Evolutionary conservation across 2,329 filamentous ascomycete species (phyloP).

Genomic region (Diaporthe sp.): DNA sequence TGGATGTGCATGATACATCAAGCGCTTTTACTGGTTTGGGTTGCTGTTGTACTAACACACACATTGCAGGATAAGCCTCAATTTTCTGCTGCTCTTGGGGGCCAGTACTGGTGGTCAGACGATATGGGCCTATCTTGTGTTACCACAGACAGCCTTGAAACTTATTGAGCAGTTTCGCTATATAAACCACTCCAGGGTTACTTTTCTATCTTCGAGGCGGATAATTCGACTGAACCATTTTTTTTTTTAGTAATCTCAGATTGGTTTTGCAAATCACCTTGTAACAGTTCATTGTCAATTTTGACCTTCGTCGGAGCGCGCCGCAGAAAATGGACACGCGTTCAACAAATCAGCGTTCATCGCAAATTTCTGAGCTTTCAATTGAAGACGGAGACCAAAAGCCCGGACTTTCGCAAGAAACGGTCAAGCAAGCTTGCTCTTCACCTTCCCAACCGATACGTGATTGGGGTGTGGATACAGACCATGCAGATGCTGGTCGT

Average conservation of each 20-base stretch:
- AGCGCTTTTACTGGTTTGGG: background rate
- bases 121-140: background rate
- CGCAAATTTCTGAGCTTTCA: background rate
- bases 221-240: background rate
- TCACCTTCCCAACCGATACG: background rate
- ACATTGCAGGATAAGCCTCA: background rate
- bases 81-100: background rate
- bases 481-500: background rate
- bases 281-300: background rate
- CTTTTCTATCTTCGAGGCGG: background rate
- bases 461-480: background rate
- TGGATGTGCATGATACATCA: background rate
- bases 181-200: background rate
- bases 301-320: background rate
- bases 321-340: background rate
- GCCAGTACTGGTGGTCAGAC: background rate
- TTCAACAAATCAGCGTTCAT: background rate
- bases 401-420: too few relatives aligned
- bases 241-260: background rate
- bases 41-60: background rate
- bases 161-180: background rate
- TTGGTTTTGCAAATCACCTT: background rate
- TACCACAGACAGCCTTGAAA: background rate
- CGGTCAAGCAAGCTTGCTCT: background rate
- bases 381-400: background rate